phyloP scores from a whole-genome alignment of 805 yeast genomes.

The Ogataea salicorniae region DNA sequence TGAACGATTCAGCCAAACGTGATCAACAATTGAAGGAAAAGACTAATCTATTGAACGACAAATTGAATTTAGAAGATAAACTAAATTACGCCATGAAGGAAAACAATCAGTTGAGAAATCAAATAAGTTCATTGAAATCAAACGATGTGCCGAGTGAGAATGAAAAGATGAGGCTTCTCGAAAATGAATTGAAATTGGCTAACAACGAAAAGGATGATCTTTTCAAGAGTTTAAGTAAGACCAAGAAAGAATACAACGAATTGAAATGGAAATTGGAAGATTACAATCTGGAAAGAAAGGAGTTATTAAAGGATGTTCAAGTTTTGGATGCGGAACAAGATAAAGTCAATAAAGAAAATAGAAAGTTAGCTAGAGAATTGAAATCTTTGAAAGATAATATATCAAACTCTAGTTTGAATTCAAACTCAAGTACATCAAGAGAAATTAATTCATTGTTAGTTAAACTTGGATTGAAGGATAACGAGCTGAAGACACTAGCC shows the following conservation, averaged over 20 bases:
- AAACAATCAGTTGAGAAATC: conserved; percentile 29
- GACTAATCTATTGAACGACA: conserved; percentile 31
- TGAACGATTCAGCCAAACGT: conserved; percentile 29
- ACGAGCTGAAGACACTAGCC: conserved; percentile 16
- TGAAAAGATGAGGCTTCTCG: conserved; percentile 1
- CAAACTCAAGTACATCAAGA: neutral
- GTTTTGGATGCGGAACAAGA: conserved; percentile 18
- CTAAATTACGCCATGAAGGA: conserved; percentile 35
- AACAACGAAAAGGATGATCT: conserved; percentile 10
- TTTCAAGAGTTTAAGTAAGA: conserved; percentile 7
- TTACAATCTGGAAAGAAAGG: conserved; percentile 10
- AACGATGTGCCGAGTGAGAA: neutral
- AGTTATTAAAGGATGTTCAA: conserved; percentile 13
- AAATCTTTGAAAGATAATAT: conserved; percentile 11
- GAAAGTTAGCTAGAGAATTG: conserved; percentile 17
- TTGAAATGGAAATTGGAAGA: conserved; percentile 13
- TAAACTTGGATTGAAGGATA: conserved; percentile 13
- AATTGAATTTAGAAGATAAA: conserved; percentile 35
- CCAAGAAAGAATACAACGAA: conserved; percentile 13
- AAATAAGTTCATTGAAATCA: conserved; percentile 26
- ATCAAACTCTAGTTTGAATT: neutral
- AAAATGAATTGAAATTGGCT: conserved; percentile 12
- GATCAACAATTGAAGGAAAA: conserved; percentile 30
- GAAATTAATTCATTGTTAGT: conserved; percentile 2
- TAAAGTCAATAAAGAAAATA: conserved; percentile 16